A percentile compares a stretch with the other conserved stretches of the same genome.
Conservation (phyloP, 495 filamentous ascomycete species). For the Trichocladium uniseriatum region DNA sequence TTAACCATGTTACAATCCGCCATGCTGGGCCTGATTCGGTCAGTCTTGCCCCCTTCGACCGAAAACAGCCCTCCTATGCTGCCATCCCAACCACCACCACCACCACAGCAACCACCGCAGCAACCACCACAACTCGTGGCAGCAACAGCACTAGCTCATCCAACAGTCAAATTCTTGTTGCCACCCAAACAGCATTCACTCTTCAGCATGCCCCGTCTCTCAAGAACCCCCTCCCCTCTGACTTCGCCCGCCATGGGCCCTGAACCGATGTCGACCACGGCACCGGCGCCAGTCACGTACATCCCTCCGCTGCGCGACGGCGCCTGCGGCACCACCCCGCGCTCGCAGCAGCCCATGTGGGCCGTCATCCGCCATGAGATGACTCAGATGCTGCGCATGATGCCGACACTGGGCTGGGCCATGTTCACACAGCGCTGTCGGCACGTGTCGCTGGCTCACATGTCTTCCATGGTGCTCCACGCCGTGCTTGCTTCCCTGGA, state of each 20-base stretch:
- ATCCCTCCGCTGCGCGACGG: conserved; percentile 30
- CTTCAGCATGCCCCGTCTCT: background rate
- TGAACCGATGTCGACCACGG: no score
- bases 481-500: conserved; percentile 21
- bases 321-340: conserved; percentile 28
- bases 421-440: conserved; percentile 11
- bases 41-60: background rate
- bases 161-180: no score
- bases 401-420: conserved; percentile 20
- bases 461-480: conserved; percentile 17
- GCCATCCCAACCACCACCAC: background rate
- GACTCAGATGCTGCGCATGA: conserved; percentile 14
- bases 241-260: background rate
- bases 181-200: no score
- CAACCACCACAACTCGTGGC: no score
- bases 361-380: conserved; percentile 21
- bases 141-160: no score
- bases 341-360: conserved; percentile 18
- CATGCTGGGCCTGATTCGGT: background rate
- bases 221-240: background rate
- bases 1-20: background rate
- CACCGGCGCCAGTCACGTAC: conserved; percentile 17
- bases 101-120: background rate
- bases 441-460: conserved; percentile 16
- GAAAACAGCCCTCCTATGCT: background rate